Conservation (phyloP, 1,284 basidiomycete species). For the Marasmius tenuissimus region DNA sequence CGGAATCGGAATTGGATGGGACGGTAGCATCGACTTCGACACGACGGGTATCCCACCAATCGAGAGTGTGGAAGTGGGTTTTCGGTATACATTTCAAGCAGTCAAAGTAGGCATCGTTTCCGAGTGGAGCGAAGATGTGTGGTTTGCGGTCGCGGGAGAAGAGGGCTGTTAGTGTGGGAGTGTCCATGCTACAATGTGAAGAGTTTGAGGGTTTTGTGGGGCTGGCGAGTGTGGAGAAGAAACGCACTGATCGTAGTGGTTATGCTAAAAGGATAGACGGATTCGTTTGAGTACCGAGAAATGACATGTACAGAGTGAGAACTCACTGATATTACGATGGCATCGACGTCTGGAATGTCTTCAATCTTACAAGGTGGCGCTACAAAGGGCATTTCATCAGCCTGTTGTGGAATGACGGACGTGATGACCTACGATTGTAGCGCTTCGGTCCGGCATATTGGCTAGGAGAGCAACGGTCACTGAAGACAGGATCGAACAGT, state of each 20-base stretch:
- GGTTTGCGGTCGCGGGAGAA: constrained; percentile 36
- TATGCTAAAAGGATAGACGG: constrained; percentile 41
- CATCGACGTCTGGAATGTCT: constrained; percentile 66
- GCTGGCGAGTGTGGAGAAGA: background rate
- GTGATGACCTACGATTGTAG: constrained; percentile 45
- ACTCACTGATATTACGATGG: constrained; percentile 57
- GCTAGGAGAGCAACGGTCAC: constrained; percentile 58
- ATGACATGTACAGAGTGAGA: constrained; percentile 7
- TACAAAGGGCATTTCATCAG: constrained; percentile 17
- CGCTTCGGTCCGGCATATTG: constrained; percentile 57
- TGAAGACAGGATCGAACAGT: constrained; percentile 75
- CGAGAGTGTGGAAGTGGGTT: constrained; percentile 53
- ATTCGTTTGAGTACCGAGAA: background rate
- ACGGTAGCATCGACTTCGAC: constrained; percentile 35
- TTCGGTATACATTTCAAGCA: constrained; percentile 35
- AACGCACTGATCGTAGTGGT: constrained; percentile 70
- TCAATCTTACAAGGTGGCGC: constrained; percentile 57
- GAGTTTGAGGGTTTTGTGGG: background rate
- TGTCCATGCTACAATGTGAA: constrained; percentile 46
- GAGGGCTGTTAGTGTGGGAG: constrained; percentile 49
- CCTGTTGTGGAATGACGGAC: background rate
- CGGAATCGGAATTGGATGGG: constrained; percentile 11
- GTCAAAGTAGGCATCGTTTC: constrained; percentile 53
- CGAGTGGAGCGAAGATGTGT: constrained; percentile 64
- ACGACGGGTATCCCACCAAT: constrained; percentile 67